Percentiles rank a stretch among this genome's conserved stretches.
phyloP scores from a whole-genome alignment of 345 rosid genomes.

The Populus tremula region DNA sequence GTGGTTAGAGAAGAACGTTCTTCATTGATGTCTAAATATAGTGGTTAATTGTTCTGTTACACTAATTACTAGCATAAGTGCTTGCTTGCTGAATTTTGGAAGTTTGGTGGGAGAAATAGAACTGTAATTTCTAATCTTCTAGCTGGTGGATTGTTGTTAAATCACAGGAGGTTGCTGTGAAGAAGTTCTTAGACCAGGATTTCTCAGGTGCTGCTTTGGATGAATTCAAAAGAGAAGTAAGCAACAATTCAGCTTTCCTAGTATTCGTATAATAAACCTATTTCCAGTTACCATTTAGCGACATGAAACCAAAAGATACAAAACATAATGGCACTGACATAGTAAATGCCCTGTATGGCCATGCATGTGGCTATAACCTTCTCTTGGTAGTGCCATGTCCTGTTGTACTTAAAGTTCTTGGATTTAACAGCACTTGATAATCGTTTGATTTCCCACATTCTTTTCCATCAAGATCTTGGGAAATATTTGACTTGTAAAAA shows the following conservation, averaged over 20 bases:
- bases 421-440: background rate
- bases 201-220: slow-evolving; percentile 96
- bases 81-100: background rate
- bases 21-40: background rate
- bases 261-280: slow-evolving; percentile 2
- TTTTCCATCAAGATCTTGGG: background rate
- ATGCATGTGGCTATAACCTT: background rate
- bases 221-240: slow-evolving; percentile 98
- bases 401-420: background rate
- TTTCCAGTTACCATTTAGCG: background rate
- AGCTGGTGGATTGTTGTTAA: slow-evolving; percentile 31
- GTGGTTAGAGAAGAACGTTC: background rate
- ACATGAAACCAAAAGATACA: background rate
- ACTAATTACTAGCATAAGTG: background rate
- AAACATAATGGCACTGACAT: background rate
- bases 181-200: slow-evolving; percentile 99
- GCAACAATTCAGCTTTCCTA: slow-evolving; percentile 27
- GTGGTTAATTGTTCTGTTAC: background rate
- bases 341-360: background rate
- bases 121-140: slow-evolving; percentile 9
- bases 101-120: background rate
- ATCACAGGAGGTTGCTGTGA: slow-evolving; percentile 95
- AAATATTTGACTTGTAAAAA: background rate
- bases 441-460: background rate
- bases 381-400: background rate